Percentiles rank a stretch among this genome's conserved stretches.
Conservation (phyloP, 208 protist genomes). For the Wallacemonas rigidus region DNA sequence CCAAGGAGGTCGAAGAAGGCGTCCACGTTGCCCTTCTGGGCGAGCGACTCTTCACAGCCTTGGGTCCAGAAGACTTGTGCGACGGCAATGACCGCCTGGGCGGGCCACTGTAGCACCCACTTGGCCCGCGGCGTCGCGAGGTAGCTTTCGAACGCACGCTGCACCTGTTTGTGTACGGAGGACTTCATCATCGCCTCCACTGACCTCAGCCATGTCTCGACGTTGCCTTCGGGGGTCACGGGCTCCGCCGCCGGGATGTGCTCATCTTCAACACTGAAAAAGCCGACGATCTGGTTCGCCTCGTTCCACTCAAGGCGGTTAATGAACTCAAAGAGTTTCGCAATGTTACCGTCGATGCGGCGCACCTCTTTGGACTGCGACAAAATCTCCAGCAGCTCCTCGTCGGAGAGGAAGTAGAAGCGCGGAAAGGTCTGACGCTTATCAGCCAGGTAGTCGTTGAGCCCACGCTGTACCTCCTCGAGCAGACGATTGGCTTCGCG, state of each 20-base stretch:
- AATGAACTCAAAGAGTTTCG: conserved; percentile 97
- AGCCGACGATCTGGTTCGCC: conserved; percentile 83
- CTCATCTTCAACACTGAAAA: conserved; percentile 95
- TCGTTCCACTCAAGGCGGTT: conserved; percentile 78
- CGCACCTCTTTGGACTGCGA: conserved; percentile 96
- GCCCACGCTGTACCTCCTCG: conserved; percentile 96
- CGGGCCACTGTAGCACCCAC: conserved; percentile 93
- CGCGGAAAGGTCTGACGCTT: conserved; percentile 95
- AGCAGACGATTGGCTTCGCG: conserved; percentile 93
- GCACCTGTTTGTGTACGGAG: conserved; percentile 81
- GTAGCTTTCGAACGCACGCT: conserved; percentile 67
- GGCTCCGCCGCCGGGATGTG: conserved; percentile 80
- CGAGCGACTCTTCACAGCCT: conserved; percentile 91
- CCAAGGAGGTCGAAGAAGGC: conserved; percentile 66
- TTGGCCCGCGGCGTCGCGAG: conserved; percentile 57
- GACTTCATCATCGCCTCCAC: conserved; percentile 95
- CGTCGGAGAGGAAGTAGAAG: conserved; percentile 95
- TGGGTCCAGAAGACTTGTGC: conserved; percentile 95
- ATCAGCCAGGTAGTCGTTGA: conserved; percentile 97
- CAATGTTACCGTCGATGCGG: conserved; percentile 95
- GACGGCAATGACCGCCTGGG: conserved; percentile 92
- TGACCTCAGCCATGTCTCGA: conserved; percentile 96
- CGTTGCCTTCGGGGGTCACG: conserved; percentile 92
- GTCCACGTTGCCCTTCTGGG: conserved; percentile 61
- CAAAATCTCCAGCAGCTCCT: conserved; percentile 95